Evolutionary conservation across 352 stramenopile genomes (phyloP).

Genomic region (Globisporangium echinulatum): DNA sequence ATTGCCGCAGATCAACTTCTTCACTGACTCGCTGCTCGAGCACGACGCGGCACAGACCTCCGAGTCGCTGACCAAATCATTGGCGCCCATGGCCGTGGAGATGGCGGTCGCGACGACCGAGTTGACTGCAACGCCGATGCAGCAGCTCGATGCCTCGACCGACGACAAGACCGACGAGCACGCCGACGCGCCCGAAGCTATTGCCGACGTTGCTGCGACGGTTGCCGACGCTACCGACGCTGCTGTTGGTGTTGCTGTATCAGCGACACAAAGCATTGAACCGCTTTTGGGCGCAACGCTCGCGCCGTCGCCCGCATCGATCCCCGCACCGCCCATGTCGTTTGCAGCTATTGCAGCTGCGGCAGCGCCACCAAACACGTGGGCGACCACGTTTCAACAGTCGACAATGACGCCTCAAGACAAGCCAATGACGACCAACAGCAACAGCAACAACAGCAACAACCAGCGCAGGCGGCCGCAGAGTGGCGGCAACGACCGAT

Average conservation of each 20-base stretch:
- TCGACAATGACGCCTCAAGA: conserved; percentile 7
- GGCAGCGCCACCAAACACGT: conserved; percentile 14
- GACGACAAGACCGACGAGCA: conserved; percentile 19
- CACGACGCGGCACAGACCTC: too few species aligned
- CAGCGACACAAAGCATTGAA: too few species aligned
- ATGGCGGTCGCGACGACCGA: too few species aligned
- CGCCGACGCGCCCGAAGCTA: conserved; percentile 12
- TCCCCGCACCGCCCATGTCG: conserved; percentile 35
- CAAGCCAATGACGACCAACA: conserved; percentile 17
- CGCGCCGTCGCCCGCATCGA: conserved; percentile 13
- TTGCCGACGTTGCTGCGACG: neutral
- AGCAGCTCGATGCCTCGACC: conserved; percentile 4
- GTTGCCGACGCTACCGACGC: conserved; percentile 8
- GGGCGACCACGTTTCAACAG: conserved; percentile 15
- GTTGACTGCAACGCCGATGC: neutral
- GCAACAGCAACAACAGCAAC: conserved; percentile 17
- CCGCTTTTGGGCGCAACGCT: neutral
- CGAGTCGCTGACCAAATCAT: too few species aligned
- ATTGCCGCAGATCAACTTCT: conserved; percentile 79
- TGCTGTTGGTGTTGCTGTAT: conserved; percentile 5
- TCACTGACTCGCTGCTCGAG: conserved; percentile 71
- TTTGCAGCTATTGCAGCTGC: conserved; percentile 34
- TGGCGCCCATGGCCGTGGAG: too few species aligned
- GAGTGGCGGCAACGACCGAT: neutral
- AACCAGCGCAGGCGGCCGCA: conserved; percentile 2